Evolutionary conservation across 2,329 filamentous ascomycete genomes (phyloP).

Genomic region (Fusarium sp.): DNA sequence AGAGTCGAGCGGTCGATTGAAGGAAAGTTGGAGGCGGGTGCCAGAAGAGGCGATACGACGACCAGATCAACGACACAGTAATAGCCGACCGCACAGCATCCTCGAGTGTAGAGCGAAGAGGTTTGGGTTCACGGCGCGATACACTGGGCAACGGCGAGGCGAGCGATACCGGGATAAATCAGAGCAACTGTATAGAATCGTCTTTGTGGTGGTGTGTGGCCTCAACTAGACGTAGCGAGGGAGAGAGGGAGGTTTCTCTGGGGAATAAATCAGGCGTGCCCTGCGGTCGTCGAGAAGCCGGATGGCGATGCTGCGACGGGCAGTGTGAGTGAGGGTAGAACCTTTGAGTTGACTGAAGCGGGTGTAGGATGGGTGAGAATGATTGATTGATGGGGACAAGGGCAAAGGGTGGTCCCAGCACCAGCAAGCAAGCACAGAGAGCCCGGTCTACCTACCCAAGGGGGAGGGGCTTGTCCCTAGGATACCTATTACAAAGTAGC

Average conservation of each 20-base stretch:
- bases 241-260: constrained; percentile 6
- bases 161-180: not conserved
- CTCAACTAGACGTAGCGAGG: constrained; percentile 12
- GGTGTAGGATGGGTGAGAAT: constrained; percentile 24
- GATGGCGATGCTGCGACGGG: constrained; percentile 25
- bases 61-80: constrained; percentile 34
- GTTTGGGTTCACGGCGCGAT: constrained; percentile 18
- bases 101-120: constrained; percentile 23
- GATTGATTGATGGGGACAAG: constrained; percentile 21
- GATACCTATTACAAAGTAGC: constrained; percentile 12
- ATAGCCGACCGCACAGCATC: constrained; percentile 35
- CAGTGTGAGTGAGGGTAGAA: constrained; percentile 27
- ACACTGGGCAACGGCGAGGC: constrained; percentile 24
- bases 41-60: constrained; percentile 18
- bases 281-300: constrained; percentile 28
- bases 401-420: constrained; percentile 31
- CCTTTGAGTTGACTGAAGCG: constrained; percentile 37
- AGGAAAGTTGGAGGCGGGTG: constrained; percentile 10
- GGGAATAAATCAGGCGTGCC: constrained; percentile 10
- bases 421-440: constrained; percentile 21
- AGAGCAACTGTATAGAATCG: constrained; percentile 9
- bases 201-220: constrained; percentile 2
- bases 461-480: not conserved
- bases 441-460: not conserved
- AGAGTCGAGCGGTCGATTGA: constrained; percentile 8